Conservation (phyloP, 2,329 filamentous ascomycete species). For the Beauveria rudraprayagi region DNA sequence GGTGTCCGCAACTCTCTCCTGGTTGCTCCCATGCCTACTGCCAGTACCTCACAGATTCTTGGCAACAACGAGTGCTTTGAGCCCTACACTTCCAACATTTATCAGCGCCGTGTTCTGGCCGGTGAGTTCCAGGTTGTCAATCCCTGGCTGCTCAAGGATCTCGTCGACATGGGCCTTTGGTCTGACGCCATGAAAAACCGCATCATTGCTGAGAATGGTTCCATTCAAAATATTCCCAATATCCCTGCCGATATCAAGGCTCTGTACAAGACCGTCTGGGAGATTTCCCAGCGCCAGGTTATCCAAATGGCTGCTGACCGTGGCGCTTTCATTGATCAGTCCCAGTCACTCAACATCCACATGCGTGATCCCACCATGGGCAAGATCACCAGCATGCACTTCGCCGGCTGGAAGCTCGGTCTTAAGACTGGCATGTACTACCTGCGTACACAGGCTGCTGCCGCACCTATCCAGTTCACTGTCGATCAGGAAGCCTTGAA, state of each 20-base stretch:
- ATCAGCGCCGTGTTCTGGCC: conserved; percentile 93
- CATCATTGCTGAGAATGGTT: conserved; percentile 94
- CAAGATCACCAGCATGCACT: conserved; percentile 99
- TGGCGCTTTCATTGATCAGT: conserved; percentile 98
- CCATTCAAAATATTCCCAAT: conserved; percentile 93
- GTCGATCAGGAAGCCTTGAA: conserved; percentile 94
- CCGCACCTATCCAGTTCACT: conserved; percentile 96
- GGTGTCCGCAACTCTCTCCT: conserved; percentile 94
- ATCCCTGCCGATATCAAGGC: conserved; percentile 94
- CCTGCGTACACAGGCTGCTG: conserved; percentile 92
- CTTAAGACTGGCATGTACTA: conserved; percentile 99
- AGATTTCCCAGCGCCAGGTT: conserved; percentile 92
- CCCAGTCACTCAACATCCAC: conserved; percentile 98
- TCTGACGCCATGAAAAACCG: conserved; percentile 99
- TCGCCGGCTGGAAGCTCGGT: conserved; percentile 96
- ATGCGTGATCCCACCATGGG: conserved; percentile 99
- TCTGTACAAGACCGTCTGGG: conserved; percentile 99
- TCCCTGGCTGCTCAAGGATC: conserved; percentile 95
- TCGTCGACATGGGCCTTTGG: conserved; percentile 97
- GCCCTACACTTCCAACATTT: conserved; percentile 99
- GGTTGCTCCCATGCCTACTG: conserved; percentile 95
- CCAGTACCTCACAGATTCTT: conserved; percentile 93
- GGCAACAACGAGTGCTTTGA: conserved; percentile 99
- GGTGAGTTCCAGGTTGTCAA: conserved; percentile 99
- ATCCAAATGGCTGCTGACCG: conserved; percentile 98